Conservation (phyloP, 2,329 filamentous ascomycete species). For the Mariannaea sp. region DNA sequence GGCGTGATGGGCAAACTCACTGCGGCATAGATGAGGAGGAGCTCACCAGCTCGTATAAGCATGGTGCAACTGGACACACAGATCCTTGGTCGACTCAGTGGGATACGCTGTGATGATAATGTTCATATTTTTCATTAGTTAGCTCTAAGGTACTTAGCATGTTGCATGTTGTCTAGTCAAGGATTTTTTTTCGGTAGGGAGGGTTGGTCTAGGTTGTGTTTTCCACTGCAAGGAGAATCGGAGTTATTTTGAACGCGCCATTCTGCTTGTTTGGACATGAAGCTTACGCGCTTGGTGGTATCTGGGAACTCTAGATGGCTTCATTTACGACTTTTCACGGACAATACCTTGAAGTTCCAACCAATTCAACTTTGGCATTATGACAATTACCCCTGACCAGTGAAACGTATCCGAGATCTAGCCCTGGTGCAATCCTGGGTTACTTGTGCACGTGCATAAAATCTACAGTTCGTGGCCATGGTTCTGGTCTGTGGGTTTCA, state of each 20-base stretch:
- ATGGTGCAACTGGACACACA: conserved; percentile 57
- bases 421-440: conserved; percentile 1
- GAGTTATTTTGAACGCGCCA: too few relatives aligned
- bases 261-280: too few relatives aligned
- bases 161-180: neutral
- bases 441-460: conserved; percentile 1
- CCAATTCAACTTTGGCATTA: neutral
- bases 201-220: too few relatives aligned
- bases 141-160: too few relatives aligned
- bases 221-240: too few relatives aligned
- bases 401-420: conserved; percentile 16
- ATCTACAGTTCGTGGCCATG: too few relatives aligned
- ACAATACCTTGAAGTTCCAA: neutral
- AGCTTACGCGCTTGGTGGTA: too few relatives aligned
- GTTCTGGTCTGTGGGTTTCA: conserved; percentile 5
- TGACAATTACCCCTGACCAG: too few relatives aligned
- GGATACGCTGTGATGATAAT: conserved; percentile 41
- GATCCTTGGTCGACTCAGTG: conserved; percentile 56
- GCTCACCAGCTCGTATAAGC: conserved; percentile 66
- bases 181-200: neutral
- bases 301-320: too few relatives aligned
- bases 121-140: conserved; percentile 1
- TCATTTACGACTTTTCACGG: too few relatives aligned
- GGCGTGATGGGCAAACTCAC: conserved; percentile 73
- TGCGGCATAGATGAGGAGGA: conserved; percentile 81